Evolutionary conservation across 495 filamentous ascomycete species (phyloP).

Genomic region (Annulohypoxylon bovei): DNA sequence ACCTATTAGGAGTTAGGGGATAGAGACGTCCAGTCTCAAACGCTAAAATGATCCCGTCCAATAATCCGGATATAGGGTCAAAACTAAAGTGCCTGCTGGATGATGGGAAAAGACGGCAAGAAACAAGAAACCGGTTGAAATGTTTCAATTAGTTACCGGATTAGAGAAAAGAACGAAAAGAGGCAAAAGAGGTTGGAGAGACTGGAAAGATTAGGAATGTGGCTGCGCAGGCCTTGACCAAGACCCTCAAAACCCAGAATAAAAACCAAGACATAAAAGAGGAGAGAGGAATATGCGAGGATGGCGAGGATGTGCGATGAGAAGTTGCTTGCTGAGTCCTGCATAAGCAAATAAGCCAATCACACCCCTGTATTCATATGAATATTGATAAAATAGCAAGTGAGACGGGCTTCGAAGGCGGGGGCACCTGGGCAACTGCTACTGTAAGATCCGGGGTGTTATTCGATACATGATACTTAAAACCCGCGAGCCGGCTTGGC

Average conservation of each 20-base stretch:
- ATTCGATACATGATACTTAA: constrained; percentile 12
- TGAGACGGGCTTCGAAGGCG: not conserved
- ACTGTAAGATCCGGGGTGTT: constrained; percentile 21
- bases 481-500: constrained; percentile 32
- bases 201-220: constrained; percentile 4
- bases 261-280: not conserved
- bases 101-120: constrained; percentile 4
- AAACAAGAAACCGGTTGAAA: constrained; percentile 3
- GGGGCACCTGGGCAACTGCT: constrained; percentile 23
- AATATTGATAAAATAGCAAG: constrained; percentile 10
- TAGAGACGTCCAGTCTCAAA: constrained; percentile 1
- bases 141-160: constrained; percentile 27
- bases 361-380: constrained; percentile 12
- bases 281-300: not conserved
- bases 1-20: too few species aligned
- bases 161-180: constrained; percentile 2
- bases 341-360: constrained; percentile 20
- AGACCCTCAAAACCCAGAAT: not conserved
- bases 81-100: constrained; percentile 2
- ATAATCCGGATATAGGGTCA: constrained; percentile 14
- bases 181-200: not conserved
- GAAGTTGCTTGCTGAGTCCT: constrained; percentile 6
- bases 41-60: constrained; percentile 17
- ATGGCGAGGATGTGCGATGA: too few species aligned
- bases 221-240: constrained; percentile 28